phyloP scores from a whole-genome alignment of 257 asterid species.

The Solanum clarkiae region DNA sequence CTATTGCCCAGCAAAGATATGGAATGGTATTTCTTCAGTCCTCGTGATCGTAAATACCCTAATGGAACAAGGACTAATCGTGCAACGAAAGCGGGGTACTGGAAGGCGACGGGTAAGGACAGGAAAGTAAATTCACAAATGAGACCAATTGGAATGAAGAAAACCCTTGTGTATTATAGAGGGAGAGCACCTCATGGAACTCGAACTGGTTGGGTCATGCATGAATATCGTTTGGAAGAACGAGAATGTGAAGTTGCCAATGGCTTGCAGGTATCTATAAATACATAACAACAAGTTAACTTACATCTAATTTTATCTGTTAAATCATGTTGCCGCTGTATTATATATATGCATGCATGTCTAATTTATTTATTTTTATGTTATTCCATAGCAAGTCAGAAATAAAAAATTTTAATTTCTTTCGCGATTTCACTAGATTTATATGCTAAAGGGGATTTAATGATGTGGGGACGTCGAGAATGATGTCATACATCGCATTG shows the following conservation, averaged over 20 bases:
- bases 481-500: no score
- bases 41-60: conserved; percentile 91
- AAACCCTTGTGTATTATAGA: conserved; percentile 91
- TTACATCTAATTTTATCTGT: no score
- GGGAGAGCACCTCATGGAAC: conserved; percentile 99
- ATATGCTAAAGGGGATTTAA: no score
- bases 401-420: no score
- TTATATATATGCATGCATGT: background rate
- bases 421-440: no score
- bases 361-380: background rate
- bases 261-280: conserved; percentile 55
- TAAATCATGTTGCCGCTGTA: no score
- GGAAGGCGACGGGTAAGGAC: conserved; percentile 99
- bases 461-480: no score
- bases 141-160: conserved; percentile 89
- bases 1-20: conserved; percentile 94
- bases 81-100: conserved; percentile 90
- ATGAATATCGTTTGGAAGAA: conserved; percentile 89
- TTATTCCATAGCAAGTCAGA: background rate
- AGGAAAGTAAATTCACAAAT: conserved; percentile 73
- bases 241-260: conserved; percentile 69
- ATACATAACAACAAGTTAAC: background rate
- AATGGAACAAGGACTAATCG: conserved; percentile 95
- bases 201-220: conserved; percentile 98
- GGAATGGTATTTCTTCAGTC: conserved; percentile 97